Evolutionary conservation across 2,329 filamentous ascomycete genomes (phyloP).

Genomic region (Epichloe glyceriae): DNA sequence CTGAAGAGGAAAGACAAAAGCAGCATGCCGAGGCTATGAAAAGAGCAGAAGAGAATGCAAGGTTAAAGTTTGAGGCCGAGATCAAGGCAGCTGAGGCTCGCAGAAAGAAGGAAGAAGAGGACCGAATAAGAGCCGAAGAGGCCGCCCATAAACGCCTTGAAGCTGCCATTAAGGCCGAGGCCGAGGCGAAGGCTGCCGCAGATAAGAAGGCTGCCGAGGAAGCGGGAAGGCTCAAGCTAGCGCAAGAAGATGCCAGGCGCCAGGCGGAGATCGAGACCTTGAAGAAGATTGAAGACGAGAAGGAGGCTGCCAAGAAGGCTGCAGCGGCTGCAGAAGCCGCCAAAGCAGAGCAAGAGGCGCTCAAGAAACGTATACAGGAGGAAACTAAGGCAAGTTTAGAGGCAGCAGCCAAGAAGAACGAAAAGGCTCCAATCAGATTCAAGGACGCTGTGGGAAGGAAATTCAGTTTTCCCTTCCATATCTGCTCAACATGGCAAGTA

Average conservation of each 20-base stretch:
- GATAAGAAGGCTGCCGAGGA: conserved; percentile 29
- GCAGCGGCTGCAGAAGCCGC: conserved; percentile 30
- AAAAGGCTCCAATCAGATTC: conserved; percentile 70
- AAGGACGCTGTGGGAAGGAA: conserved; percentile 86
- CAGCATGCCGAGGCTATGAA: conserved; percentile 22
- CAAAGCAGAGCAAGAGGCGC: conserved; percentile 47
- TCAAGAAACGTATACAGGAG: conserved; percentile 43
- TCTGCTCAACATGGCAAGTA: conserved; percentile 77
- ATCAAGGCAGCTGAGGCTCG: conserved; percentile 30
- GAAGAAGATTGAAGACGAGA: conserved; percentile 27
- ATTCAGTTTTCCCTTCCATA: conserved; percentile 79
- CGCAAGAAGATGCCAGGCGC: conserved; percentile 25
- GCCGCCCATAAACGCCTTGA: conserved; percentile 30
- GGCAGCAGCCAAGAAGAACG: conserved; percentile 37
- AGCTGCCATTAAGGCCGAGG: conserved; percentile 27
- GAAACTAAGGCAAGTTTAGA: conserved; percentile 37
- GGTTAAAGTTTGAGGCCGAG: conserved; percentile 26
- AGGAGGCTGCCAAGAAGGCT: conserved; percentile 27
- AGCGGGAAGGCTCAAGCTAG: conserved; percentile 25
- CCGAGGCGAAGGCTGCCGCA: conserved; percentile 30
- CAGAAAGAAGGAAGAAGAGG: conserved; percentile 27
- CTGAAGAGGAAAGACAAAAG: conserved; percentile 32
- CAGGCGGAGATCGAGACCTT: conserved; percentile 26
- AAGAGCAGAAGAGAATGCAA: conserved; percentile 24
- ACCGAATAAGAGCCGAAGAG: conserved; percentile 31